These are phyloP conservation scores for Syncephalastrum contaminatum DNA, from an alignment of 371 early-diverging fungal genomes.

Conservation along the genomic window DNA sequence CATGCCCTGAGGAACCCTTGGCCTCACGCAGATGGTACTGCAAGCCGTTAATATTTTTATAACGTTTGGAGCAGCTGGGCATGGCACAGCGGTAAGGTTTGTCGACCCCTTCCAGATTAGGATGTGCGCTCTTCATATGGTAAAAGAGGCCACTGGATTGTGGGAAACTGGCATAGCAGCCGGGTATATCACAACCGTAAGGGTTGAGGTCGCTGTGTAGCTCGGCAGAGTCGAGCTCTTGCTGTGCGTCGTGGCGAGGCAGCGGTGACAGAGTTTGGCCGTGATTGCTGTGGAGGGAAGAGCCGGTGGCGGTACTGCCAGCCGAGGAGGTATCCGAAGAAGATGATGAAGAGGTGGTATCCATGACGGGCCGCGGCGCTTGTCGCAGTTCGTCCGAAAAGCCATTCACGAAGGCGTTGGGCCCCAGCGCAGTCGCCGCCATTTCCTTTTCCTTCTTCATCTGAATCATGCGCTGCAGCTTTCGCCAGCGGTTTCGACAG, in stretches of 20 bases:
- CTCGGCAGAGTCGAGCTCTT: not conserved
- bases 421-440: conserved; percentile 16
- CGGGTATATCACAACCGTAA: conserved; percentile 69
- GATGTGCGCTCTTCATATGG: conserved; percentile 67
- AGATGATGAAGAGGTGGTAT: conserved; percentile 1
- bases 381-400: conserved; percentile 20
- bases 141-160: conserved; percentile 63
- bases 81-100: conserved; percentile 83
- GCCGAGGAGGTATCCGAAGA: conserved; percentile 13
- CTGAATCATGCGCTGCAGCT: conserved; percentile 65
- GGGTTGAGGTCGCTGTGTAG: conserved; percentile 39
- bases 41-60: conserved; percentile 97
- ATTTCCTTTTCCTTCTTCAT: conserved; percentile 46
- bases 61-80: conserved; percentile 79
- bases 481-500: conserved; percentile 83
- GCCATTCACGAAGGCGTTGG: conserved; percentile 27
- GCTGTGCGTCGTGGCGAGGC: too few species aligned
- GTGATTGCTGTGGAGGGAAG: too few species aligned
- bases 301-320: too few species aligned
- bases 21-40: conserved; percentile 90
- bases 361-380: conserved; percentile 10
- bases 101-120: conserved; percentile 32
- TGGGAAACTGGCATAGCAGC: conserved; percentile 59
- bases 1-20: conserved; percentile 57
- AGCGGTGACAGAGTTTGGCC: too few species aligned